Evolutionary conservation across 495 filamentous ascomycete species (phyloP), one percentile per base, ranked within the genome.

Genomic region (Penicillium ucsense): DNA sequence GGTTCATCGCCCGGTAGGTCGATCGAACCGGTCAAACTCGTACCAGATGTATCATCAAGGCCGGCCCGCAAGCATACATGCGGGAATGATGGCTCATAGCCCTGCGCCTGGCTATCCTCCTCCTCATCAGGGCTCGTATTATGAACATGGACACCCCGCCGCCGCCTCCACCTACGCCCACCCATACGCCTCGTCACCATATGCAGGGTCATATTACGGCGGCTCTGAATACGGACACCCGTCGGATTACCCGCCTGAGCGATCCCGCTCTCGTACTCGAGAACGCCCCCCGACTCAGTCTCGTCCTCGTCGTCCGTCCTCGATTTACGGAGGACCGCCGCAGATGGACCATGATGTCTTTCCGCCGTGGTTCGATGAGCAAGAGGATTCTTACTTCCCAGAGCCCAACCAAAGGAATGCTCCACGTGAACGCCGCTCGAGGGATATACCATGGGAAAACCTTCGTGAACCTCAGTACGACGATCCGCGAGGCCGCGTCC

Each of bases 61-160:
- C 39, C 62, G 72, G 45, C 70, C 72, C 11, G 51, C 70, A 49
- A 75, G 73, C 46, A 69, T 64, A 46, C 72, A 77, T 53, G 71
- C 38, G 4, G 37, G 61, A 10, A 59, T 61, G 41, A 59, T 65
- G 60, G 39, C 44, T 10, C 56, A 57, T 31, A 43, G 65, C 12
- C 56, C 58, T 36, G 39, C 65, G 42, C 51, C 43, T 11, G 56
- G 69, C 55, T 72, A 71, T 41, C 49, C 43, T 36, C 48, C 59
- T 38, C 52, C 54, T 35, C 61, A 54, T 12, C 48, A 61, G 41
- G 48, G 37, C 5, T 10, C 33, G 35, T 43, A 47, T 4, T 47
- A 52, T 48, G 62, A 44, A 4, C 43, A 59, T 48, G 66, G 67
- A 2, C 68, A 66, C 31, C 69, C 71, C 30, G 58, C 55, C 6